Conservation (phyloP, 176 grass and related monocot genomes). For the Microstegium vimineum region DNA sequence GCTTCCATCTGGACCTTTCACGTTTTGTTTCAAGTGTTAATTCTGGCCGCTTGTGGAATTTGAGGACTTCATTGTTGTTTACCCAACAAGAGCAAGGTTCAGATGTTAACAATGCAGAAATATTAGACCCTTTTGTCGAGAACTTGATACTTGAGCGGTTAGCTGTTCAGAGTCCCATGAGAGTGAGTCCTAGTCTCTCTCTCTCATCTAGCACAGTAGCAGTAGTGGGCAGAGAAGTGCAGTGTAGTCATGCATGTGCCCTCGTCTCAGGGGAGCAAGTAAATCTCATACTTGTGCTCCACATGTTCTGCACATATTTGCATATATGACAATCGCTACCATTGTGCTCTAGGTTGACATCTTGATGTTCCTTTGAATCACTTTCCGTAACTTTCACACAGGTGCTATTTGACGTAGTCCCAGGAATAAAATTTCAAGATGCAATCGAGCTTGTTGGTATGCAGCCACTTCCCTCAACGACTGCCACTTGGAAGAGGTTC, state of each 20-base stretch:
- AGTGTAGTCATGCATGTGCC: not conserved
- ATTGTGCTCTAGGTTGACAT: not conserved
- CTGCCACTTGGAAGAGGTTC: conserved; percentile 80
- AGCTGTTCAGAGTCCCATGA: conserved; percentile 89
- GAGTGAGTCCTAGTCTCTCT: conserved; percentile 34
- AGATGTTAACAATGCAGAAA: conserved; percentile 41
- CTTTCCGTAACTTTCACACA: conserved; percentile 30
- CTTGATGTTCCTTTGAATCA: not conserved
- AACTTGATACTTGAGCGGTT: conserved; percentile 92
- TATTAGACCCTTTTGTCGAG: conserved; percentile 87
- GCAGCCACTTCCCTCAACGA: conserved; percentile 71
- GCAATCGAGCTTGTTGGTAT: conserved; percentile 80
- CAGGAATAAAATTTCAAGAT: conserved; percentile 84
- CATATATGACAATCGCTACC: not conserved
- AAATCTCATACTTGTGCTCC: conserved; percentile 10
- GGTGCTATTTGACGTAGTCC: conserved; percentile 85
- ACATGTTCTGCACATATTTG: conserved; percentile 21
- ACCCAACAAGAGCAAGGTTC: conserved; percentile 55
- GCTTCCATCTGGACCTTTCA: conserved; percentile 91
- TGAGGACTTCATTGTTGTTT: conserved; percentile 68
- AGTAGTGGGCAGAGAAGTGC: not conserved
- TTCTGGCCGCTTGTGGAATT: conserved; percentile 66
- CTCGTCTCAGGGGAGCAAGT: not conserved
- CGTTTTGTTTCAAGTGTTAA: conserved; percentile 85
- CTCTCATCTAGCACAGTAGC: not conserved